Conservation (phyloP, 345 rosid species). For the Acer yangbiense region DNA sequence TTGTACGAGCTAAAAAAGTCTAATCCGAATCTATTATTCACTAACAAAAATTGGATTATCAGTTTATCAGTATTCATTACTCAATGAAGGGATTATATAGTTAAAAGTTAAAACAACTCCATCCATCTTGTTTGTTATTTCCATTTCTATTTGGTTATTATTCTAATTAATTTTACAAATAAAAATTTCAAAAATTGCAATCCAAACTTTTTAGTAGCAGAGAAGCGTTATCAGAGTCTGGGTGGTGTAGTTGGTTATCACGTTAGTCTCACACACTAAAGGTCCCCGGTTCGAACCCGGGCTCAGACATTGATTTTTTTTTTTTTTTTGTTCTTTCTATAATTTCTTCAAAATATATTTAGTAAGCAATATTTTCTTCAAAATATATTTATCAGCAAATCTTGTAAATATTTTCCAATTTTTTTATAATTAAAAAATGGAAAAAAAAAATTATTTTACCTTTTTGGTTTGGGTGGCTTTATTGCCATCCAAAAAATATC, state of each 20-base stretch:
- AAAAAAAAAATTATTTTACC: no score
- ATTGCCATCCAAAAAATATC: no score
- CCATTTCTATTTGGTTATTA: neutral
- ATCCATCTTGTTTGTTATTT: neutral
- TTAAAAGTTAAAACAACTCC: neutral
- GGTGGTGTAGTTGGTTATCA: slow-evolving; percentile 85
- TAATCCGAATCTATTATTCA: neutral
- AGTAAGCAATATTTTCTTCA: no score
- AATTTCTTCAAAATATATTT: no score
- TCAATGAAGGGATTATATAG: neutral
- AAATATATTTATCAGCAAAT: no score
- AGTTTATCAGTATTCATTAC: neutral
- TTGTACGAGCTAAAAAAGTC: neutral
- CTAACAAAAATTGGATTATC: neutral
- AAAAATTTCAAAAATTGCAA: no score
- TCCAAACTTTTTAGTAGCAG: neutral
- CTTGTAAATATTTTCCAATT: no score
- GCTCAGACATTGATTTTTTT: slow-evolving; percentile 29
- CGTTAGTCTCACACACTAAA: slow-evolving; percentile 78
- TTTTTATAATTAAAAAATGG: no score
- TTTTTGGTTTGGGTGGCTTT: no score
- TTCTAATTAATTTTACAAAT: no score
- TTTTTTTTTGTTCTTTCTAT: neutral
- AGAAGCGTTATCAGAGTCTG: slow-evolving; percentile 29
- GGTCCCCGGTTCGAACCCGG: slow-evolving; percentile 79